These are phyloP conservation scores for Fistulinella prunicolor DNA, from an alignment of 768 basidiomycete species.

Conservation along the genomic window DNA sequence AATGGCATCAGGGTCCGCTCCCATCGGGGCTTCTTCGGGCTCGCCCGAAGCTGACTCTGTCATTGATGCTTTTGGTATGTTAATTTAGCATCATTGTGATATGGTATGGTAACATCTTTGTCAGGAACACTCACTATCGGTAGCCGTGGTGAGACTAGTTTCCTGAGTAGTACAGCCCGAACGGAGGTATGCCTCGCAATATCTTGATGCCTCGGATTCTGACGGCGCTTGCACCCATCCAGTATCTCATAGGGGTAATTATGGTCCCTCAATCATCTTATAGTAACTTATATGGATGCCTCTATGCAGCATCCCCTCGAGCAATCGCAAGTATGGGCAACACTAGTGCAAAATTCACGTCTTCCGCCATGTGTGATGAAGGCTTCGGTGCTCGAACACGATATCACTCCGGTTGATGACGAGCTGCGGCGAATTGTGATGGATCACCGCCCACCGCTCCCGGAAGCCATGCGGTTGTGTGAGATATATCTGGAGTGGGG, in stretches of 20 bases:
- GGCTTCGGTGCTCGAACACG: constrained; percentile 34
- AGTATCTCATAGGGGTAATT: constrained; percentile 60
- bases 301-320: constrained; percentile 25
- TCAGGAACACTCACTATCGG: constrained; percentile 58
- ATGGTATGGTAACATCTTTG: not conserved
- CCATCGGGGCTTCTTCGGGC: constrained; percentile 1
- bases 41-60: constrained; percentile 42
- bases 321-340: constrained; percentile 12
- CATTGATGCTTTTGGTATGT: constrained; percentile 49
- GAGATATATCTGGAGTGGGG: constrained; percentile 66
- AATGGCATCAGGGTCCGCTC: constrained; percentile 11
- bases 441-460: constrained; percentile 49
- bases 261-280: not conserved
- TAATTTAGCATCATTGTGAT: not conserved
- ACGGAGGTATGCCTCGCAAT: constrained; percentile 49
- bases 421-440: constrained; percentile 45
- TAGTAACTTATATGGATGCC: not conserved
- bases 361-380: constrained; percentile 42
- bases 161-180: constrained; percentile 64
- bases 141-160: constrained; percentile 50
- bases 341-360: constrained; percentile 29
- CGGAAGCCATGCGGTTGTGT: constrained; percentile 58
- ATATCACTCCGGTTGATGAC: constrained; percentile 28
- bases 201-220: not conserved
- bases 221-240: not conserved